phyloP scores from a whole-genome alignment of 257 asterid genomes.

The Przewalskia tangutica region DNA sequence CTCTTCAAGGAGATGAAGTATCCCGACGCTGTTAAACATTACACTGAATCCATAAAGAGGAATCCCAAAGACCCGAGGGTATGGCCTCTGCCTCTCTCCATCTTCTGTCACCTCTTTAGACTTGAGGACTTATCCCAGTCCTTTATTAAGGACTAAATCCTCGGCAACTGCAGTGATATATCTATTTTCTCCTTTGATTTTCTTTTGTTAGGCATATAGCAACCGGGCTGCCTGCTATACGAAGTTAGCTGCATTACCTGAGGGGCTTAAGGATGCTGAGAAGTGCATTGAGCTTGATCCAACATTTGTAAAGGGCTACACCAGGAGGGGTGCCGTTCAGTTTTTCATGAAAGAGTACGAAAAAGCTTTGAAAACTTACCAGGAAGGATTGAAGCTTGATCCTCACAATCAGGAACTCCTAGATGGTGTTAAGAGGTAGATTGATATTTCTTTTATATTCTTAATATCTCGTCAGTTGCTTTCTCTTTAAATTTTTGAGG shows the following conservation, averaged over 20 bases:
- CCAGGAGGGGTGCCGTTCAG: slow-evolving; percentile 60
- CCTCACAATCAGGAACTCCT: slow-evolving; percentile 67
- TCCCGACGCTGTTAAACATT: slow-evolving; percentile 84
- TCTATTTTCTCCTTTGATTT: neutral
- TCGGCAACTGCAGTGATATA: neutral
- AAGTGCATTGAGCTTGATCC: slow-evolving; percentile 75
- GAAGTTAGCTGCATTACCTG: slow-evolving; percentile 71
- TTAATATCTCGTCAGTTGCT: neutral
- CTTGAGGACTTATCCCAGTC: neutral
- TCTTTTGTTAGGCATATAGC: slow-evolving; percentile 49
- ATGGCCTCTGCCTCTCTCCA: neutral
- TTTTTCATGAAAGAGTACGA: slow-evolving; percentile 72
- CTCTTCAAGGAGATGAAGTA: slow-evolving; percentile 77
- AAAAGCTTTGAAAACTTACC: slow-evolving; percentile 65
- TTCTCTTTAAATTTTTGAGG: slow-evolving; percentile 9
- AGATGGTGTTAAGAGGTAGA: slow-evolving; percentile 79
- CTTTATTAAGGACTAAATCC: neutral
- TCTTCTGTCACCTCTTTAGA: too few relatives aligned
- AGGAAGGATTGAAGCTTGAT: slow-evolving; percentile 76
- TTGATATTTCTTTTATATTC: neutral
- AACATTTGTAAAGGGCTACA: slow-evolving; percentile 56
- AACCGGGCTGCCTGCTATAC: slow-evolving; percentile 76
- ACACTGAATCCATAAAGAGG: slow-evolving; percentile 71
- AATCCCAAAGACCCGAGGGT: slow-evolving; percentile 79
- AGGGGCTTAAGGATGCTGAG: slow-evolving; percentile 73